A percentile compares a stretch with the other conserved stretches of the same genome.
Evolutionary conservation across 129 eudicot genomes (phyloP).

Genomic region (sunflower (Helianthus annuus)): DNA sequence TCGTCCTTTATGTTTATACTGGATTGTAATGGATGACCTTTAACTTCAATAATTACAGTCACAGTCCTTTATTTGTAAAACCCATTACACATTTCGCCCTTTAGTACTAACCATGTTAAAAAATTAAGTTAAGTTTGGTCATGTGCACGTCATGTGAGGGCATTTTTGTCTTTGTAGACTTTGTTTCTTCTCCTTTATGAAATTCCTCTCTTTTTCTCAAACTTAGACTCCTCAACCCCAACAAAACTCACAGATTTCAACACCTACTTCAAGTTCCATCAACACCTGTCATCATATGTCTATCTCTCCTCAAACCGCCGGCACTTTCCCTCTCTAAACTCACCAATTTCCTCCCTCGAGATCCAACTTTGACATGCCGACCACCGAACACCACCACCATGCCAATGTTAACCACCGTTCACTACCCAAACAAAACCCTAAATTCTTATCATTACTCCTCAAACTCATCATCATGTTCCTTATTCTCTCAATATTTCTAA

Average conservation of each 20-base stretch:
- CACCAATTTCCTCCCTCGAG: background rate
- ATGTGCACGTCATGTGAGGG: too few relatives aligned
- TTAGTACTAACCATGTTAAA: too few relatives aligned
- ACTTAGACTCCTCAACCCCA: background rate
- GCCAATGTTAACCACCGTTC: slow-evolving; percentile 32
- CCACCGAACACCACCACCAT: slow-evolving; percentile 11
- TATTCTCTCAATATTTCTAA: slow-evolving; percentile 44
- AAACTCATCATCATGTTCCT: slow-evolving; percentile 56
- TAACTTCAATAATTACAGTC: too few relatives aligned
- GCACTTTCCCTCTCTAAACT: background rate
- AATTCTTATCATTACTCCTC: slow-evolving; percentile 46
- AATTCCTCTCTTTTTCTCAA: too few relatives aligned
- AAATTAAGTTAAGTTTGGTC: too few relatives aligned
- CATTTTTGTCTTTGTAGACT: too few relatives aligned
- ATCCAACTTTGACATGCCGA: background rate
- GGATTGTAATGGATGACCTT: too few relatives aligned
- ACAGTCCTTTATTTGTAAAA: too few relatives aligned
- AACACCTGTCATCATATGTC: background rate
- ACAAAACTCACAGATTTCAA: slow-evolving; percentile 28
- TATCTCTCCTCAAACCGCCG: slow-evolving; percentile 24
- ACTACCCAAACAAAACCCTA: slow-evolving; percentile 43
- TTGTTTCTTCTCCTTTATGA: too few relatives aligned
- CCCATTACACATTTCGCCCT: too few relatives aligned
- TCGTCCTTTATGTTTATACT: too few relatives aligned
- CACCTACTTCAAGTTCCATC: background rate